These are phyloP conservation scores for Pseudonitzschia pungens DNA, from an alignment of 108 stramenopile species.

Conservation along the genomic window DNA sequence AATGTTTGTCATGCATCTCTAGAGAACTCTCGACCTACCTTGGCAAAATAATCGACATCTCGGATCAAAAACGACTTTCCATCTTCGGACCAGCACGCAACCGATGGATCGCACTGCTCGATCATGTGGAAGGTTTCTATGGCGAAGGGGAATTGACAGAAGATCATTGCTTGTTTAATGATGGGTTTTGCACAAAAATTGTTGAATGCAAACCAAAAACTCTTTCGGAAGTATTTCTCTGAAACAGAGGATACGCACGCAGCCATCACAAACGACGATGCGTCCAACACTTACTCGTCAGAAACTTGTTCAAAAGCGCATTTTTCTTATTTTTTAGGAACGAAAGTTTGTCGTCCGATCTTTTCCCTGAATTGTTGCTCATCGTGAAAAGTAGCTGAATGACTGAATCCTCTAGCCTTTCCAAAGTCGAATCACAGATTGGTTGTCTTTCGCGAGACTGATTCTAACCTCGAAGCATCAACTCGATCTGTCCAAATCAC, in stretches of 20 bases:
- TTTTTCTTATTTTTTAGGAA: conserved; percentile 26
- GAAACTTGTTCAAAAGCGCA: conserved; percentile 31
- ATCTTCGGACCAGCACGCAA: conserved; percentile 48
- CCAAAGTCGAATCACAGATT: too few species aligned
- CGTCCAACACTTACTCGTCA: conserved; percentile 29
- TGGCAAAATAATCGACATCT: conserved; percentile 52
- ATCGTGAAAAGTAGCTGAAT: neutral
- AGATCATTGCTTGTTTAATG: neutral
- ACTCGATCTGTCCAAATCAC: too few species aligned
- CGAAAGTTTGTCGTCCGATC: conserved; percentile 6
- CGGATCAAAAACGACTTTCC: conserved; percentile 65
- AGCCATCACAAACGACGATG: neutral
- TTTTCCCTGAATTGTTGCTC: neutral
- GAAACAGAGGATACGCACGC: neutral
- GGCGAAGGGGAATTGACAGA: neutral
- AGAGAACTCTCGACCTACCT: conserved; percentile 26
- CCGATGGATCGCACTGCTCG: conserved; percentile 24
- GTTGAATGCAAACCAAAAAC: too few species aligned
- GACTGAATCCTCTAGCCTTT: too few species aligned
- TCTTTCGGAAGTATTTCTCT: too few species aligned
- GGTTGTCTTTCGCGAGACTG: neutral
- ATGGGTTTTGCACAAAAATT: neutral
- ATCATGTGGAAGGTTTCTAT: conserved; percentile 40
- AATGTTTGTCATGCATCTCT: too few species aligned
- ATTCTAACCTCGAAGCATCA: neutral